Conservation (phyloP, 2,329 filamentous ascomycete genomes). For the Penicillium aurantiogriseum region DNA sequence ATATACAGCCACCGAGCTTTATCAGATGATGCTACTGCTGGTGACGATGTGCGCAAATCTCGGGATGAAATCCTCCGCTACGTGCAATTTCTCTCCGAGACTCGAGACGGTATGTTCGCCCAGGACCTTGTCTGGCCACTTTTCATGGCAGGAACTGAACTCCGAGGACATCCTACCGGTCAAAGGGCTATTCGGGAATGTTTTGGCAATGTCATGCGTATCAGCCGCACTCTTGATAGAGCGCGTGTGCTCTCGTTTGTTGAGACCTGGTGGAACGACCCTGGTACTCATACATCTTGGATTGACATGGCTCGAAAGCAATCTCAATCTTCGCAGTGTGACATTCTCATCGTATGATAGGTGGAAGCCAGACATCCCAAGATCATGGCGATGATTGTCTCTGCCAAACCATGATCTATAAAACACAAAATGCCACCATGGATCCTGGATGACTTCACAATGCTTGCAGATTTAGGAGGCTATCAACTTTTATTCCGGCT, state of each 20-base stretch:
- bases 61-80: conserved; percentile 13
- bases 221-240: conserved; percentile 11
- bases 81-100: conserved; percentile 11
- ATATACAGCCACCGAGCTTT: conserved; percentile 22
- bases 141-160: conserved; percentile 28
- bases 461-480: background rate
- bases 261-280: conserved; percentile 6
- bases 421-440: background rate
- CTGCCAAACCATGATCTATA: background rate
- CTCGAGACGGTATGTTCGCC: conserved; percentile 15
- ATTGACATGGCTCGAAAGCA: conserved; percentile 16
- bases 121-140: conserved; percentile 31
- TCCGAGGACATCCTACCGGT: conserved; percentile 4
- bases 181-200: conserved; percentile 4
- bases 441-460: background rate
- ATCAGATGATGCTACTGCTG: background rate
- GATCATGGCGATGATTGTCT: background rate
- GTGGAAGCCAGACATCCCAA: background rate
- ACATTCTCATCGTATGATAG: conserved; percentile 13
- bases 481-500: background rate
- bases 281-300: conserved; percentile 8
- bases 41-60: background rate
- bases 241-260: conserved; percentile 10
- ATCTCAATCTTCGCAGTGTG: conserved; percentile 1
- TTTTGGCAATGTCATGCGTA: conserved; percentile 10